Base-by-base conservation (phyloP, 2,329 filamentous ascomycete genomes). In the Cladorrhinum sp. region DNA sequence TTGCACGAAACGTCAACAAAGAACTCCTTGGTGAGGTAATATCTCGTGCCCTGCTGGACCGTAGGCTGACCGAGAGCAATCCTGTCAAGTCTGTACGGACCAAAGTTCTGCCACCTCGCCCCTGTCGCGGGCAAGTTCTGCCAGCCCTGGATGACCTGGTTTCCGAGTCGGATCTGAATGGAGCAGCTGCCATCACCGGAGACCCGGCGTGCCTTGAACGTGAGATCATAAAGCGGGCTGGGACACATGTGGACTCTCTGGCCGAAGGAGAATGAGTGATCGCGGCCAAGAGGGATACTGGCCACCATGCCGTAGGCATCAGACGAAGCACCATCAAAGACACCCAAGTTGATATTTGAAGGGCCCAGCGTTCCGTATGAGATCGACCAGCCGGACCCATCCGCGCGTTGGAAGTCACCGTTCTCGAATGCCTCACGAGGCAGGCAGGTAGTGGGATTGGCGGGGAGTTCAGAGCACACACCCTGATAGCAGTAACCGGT, bases 401-500 rank as follows among this genome's bases (percentile, higher is more conserved):
- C 45, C 5, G 9, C 45, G 18, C 45, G 18, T 18, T 50, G 45
- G 45, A 50, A 50, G 13, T 50, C 45, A 18, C 45, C 45, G 22
- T 50, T 50, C 18, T 50, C 45, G 18, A 50, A 50, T 3, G 45
- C 45, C 22, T 50, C 45, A 24, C 45, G 45, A 8, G 45, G 45
- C 4, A 50, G 45, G 18, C 45, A 50, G 22, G 45, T 50, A 13
- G 18, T 24, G 3, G 45, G 45, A 18, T 50, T 50, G 9, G 18
- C 45, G 8, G 45, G 45, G 23, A 58, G 61, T n/a, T 54, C 45
- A 50, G 55, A 60, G 60, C 64, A 65, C 29, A 23, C 12, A 13
- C 64, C 62, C 45, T 50, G 18, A 60, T 61, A 57, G 60, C 64
- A 65, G 45, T 59, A 62, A 25, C 57, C 55, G 6, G 54, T 27